Conservation (phyloP, 2,329 filamentous ascomycete genomes). For the Neoarthrinium moseri region DNA sequence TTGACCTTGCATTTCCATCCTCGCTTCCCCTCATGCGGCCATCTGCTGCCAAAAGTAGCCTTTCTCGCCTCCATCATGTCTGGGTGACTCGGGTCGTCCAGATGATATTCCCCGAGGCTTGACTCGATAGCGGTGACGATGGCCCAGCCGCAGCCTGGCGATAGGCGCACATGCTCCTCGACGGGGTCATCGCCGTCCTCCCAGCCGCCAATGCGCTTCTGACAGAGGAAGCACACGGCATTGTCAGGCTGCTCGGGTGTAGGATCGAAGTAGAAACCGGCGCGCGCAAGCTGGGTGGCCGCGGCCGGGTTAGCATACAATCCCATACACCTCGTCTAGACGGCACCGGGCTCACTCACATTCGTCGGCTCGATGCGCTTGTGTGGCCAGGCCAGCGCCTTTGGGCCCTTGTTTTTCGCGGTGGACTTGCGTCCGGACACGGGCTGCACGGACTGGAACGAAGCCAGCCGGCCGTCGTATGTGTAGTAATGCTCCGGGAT, state of each 20-base stretch:
- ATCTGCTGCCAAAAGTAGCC: constrained; percentile 74
- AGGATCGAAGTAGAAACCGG: constrained; percentile 89
- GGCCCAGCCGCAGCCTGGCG: constrained; percentile 83
- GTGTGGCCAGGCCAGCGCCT: constrained; percentile 76
- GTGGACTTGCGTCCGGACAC: constrained; percentile 70
- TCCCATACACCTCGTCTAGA: neutral
- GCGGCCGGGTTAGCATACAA: neutral
- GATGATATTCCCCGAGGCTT: constrained; percentile 58
- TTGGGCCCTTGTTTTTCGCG: constrained; percentile 55
- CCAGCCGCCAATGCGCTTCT: constrained; percentile 86
- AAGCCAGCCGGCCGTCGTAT: constrained; percentile 74
- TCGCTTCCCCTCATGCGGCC: constrained; percentile 87
- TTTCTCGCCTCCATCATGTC: constrained; percentile 47
- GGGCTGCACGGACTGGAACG: constrained; percentile 68
- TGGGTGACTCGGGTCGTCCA: constrained; percentile 72
- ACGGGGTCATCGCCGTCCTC: constrained; percentile 82
- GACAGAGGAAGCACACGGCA: constrained; percentile 83
- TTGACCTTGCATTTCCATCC: constrained; percentile 88
- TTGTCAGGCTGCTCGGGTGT: constrained; percentile 77
- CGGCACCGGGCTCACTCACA: constrained; percentile 50
- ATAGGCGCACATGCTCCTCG: constrained; percentile 81
- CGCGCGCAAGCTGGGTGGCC: constrained; percentile 73
- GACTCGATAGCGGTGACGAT: constrained; percentile 65
- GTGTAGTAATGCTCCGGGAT: constrained; percentile 54
- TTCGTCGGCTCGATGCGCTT: constrained; percentile 62